These are phyloP conservation scores for Omphalotus olearius DNA, from an alignment of 1,284 basidiomycete species.

Conservation along the genomic window DNA sequence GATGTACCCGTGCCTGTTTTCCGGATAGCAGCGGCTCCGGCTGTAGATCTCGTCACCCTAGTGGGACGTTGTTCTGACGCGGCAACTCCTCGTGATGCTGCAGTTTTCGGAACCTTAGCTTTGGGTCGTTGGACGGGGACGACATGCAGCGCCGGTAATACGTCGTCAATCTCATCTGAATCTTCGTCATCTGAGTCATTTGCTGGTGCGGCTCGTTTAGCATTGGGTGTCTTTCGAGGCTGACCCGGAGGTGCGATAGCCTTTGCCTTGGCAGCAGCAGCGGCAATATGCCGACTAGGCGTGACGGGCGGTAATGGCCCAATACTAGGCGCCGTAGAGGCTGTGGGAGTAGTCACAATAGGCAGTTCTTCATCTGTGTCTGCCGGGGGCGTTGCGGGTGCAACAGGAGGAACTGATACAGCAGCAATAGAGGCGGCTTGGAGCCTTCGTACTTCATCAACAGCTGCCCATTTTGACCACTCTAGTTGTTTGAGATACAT, in stretches of 20 bases:
- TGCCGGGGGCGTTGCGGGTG: slow-evolving; percentile 79
- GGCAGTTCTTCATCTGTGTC: slow-evolving; percentile 60
- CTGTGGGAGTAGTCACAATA: slow-evolving; percentile 36
- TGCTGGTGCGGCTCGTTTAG: slow-evolving; percentile 65
- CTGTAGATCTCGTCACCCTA: slow-evolving; percentile 72
- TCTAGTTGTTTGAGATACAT: slow-evolving; percentile 95
- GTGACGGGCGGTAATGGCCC: slow-evolving; percentile 65
- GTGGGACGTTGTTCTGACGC: slow-evolving; percentile 65
- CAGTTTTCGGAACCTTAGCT: slow-evolving; percentile 39
- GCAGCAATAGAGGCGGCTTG: slow-evolving; percentile 43
- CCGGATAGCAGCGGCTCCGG: slow-evolving; percentile 41
- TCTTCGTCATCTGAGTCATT: slow-evolving; percentile 52
- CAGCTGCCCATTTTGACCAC: slow-evolving; percentile 90
- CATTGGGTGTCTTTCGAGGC: slow-evolving; percentile 78
- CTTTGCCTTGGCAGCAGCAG: slow-evolving; percentile 61
- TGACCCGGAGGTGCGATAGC: slow-evolving; percentile 75
- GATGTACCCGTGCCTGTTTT: slow-evolving; percentile 35
- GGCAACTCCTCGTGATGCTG: slow-evolving; percentile 40
- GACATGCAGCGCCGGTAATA: slow-evolving; percentile 54
- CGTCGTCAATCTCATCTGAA: slow-evolving; percentile 51
- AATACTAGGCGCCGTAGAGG: slow-evolving; percentile 26
- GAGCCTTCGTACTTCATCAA: slow-evolving; percentile 62
- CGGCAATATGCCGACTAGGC: slow-evolving; percentile 68
- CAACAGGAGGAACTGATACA: slow-evolving; percentile 38
- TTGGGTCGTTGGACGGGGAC: slow-evolving; percentile 37